Conservation (phyloP, 805 yeast genomes). For the Sugiyamaella floridensis region DNA sequence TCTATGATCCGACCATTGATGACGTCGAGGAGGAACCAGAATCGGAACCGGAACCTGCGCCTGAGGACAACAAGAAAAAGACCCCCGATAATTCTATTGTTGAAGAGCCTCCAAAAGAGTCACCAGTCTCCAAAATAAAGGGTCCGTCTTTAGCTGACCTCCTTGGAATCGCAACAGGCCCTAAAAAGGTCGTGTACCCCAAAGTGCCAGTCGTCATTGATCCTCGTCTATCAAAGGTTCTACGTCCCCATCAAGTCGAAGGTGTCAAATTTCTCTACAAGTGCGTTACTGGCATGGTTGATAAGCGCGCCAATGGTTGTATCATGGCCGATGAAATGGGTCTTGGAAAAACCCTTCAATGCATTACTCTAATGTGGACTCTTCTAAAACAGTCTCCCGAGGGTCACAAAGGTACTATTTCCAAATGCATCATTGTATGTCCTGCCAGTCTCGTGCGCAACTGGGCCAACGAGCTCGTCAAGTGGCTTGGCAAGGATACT, state of each 20-base stretch:
- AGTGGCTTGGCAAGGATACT: constrained; percentile 94
- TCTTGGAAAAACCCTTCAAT: constrained; percentile 82
- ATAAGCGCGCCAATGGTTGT: constrained; percentile 75
- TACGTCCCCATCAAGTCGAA: constrained; percentile 94
- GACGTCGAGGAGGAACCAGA: constrained; percentile 23
- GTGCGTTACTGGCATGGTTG: constrained; percentile 76
- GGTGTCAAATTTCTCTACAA: constrained; percentile 88
- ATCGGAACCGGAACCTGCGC: constrained; percentile 19
- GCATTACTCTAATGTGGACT: constrained; percentile 90
- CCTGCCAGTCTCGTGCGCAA: constrained; percentile 90
- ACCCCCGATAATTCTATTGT: not conserved
- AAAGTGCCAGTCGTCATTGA: constrained; percentile 95
- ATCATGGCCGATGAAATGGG: constrained; percentile 99
- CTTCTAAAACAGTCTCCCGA: constrained; percentile 81
- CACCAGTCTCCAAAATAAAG: not conserved
- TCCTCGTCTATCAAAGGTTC: constrained; percentile 72
- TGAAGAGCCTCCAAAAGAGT: not conserved
- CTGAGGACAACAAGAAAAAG: constrained; percentile 20
- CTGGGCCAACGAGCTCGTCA: constrained; percentile 94
- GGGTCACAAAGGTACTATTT: constrained; percentile 70
- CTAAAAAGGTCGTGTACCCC: constrained; percentile 50
- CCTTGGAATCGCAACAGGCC: constrained; percentile 53
- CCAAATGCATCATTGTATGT: constrained; percentile 87
- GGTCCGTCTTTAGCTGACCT: constrained; percentile 52
- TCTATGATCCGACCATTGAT: constrained; percentile 93